These are phyloP conservation scores for Candida odintsovae DNA, from an alignment of 805 yeast genomes.

Conservation along the genomic window DNA sequence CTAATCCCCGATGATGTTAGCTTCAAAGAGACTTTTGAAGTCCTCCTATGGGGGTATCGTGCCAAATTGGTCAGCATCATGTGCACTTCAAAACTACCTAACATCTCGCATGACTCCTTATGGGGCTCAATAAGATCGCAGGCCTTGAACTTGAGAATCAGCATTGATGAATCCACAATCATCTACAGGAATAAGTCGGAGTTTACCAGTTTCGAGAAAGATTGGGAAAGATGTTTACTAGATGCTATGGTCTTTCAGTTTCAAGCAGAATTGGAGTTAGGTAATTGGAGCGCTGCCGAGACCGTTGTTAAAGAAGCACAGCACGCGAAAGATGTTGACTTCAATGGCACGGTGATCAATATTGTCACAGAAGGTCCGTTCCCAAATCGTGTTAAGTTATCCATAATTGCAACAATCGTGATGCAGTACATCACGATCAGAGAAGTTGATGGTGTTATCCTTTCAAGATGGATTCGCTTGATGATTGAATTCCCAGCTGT, in stretches of 20 bases:
- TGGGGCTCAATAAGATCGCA: slow-evolving; percentile 9
- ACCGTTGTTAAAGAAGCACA: slow-evolving; percentile 18
- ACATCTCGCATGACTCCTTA: slow-evolving; percentile 2
- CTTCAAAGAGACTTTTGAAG: slow-evolving; percentile 14
- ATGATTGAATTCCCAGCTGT: slow-evolving; percentile 14
- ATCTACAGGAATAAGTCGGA: slow-evolving; percentile 8
- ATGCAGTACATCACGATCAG: slow-evolving; percentile 20
- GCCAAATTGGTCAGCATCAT: slow-evolving; percentile 13
- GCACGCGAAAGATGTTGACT: slow-evolving; percentile 8
- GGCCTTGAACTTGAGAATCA: slow-evolving; percentile 9
- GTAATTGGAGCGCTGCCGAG: slow-evolving; percentile 18
- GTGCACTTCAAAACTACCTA: slow-evolving; percentile 9
- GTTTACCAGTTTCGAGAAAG: slow-evolving; percentile 7
- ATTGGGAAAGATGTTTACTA: slow-evolving; percentile 18
- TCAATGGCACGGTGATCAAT: slow-evolving; percentile 23
- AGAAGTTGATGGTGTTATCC: slow-evolving; percentile 5
- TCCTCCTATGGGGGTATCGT: slow-evolving; percentile 16
- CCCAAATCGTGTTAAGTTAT: slow-evolving; percentile 15
- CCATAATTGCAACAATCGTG: slow-evolving; percentile 17
- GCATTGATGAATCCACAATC: slow-evolving; percentile 12
- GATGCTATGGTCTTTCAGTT: slow-evolving; percentile 21
- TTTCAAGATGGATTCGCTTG: slow-evolving; percentile 27
- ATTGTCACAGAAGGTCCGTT: slow-evolving; percentile 9
- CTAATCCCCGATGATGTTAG: slow-evolving; percentile 24
- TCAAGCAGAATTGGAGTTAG: slow-evolving; percentile 21